phyloP scores from a whole-genome alignment of 1,139 yeast species.

The Zygotorulaspora mrakii region DNA sequence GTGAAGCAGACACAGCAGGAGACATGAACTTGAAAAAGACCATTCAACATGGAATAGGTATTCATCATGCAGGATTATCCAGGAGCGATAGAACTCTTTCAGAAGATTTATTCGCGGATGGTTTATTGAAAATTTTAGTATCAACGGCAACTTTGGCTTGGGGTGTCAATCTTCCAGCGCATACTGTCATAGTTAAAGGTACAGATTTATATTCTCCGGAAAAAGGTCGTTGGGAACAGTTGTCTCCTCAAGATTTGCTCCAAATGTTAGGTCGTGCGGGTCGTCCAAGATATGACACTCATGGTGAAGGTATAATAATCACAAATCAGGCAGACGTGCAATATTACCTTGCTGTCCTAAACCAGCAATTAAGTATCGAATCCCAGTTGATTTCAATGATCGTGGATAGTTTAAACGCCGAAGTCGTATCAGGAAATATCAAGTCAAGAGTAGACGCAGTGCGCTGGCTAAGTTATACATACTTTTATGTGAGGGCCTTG shows the following conservation, averaged over 20 bases:
- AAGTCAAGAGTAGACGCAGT: conserved; percentile 61
- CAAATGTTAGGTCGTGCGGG: conserved; percentile 99
- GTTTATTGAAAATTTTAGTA: conserved; percentile 74
- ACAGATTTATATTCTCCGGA: conserved; percentile 93
- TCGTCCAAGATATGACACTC: conserved; percentile 86
- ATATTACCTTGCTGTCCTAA: conserved; percentile 81
- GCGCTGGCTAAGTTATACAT: conserved; percentile 76
- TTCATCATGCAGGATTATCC: conserved; percentile 91
- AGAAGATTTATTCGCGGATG: conserved; percentile 86
- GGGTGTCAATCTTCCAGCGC: conserved; percentile 98
- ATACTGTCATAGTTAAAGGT: conserved; percentile 91
- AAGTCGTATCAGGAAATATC: conserved; percentile 71
- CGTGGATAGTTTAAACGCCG: conserved; percentile 81
- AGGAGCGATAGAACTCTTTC: conserved; percentile 70
- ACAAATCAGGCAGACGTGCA: conserved; percentile 84
- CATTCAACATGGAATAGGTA: conserved; percentile 72
- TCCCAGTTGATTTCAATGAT: conserved; percentile 73
- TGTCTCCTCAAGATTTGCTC: conserved; percentile 88
- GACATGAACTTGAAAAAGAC: conserved; percentile 58
- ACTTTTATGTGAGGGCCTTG: conserved; percentile 76
- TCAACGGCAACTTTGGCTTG: conserved; percentile 96
- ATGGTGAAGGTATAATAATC: conserved; percentile 92
- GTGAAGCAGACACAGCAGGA: conserved; percentile 57
- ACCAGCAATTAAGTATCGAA: conserved; percentile 90
- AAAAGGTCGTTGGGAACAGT: conserved; percentile 79